Percentiles rank a stretch among this genome's conserved stretches.
Conservation (phyloP, 257 asterid genomes). For the Nicotiana obtusifolia region DNA sequence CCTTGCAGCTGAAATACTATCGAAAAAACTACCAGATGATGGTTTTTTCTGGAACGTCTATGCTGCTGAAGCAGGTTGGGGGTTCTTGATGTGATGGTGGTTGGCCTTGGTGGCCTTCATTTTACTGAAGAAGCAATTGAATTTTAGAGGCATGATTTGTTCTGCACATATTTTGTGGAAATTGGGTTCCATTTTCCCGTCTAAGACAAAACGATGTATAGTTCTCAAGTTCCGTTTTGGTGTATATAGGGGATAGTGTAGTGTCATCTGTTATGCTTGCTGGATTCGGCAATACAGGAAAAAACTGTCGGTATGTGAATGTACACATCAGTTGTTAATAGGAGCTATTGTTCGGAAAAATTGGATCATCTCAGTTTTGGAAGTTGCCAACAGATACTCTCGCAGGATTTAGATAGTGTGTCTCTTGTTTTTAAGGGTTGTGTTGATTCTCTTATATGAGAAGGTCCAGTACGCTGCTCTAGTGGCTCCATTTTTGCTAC, state of each 20-base stretch:
- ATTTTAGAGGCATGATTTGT: constrained; percentile 11
- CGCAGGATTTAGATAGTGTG: not conserved
- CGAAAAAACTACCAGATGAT: constrained; percentile 47
- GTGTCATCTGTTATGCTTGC: not conserved
- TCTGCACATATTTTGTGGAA: not conserved
- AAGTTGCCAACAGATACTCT: not conserved
- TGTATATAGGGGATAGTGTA: constrained; percentile 18
- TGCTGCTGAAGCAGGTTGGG: constrained; percentile 47
- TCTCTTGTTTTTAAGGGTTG: not conserved
- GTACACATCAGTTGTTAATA: not conserved
- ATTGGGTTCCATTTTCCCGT: not conserved
- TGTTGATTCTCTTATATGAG: not conserved
- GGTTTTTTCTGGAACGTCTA: constrained; percentile 67
- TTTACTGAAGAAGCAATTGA: not conserved
- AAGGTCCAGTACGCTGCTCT: not conserved
- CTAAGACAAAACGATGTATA: not conserved
- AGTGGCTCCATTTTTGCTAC: constrained; percentile 10
- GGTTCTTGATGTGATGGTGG: constrained; percentile 17
- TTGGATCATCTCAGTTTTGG: constrained; percentile 4
- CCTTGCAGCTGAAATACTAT: constrained; percentile 51
- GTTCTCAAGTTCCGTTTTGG: not conserved
- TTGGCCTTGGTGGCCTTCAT: not conserved
- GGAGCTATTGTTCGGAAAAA: constrained; percentile 1
- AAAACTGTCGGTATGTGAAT: not conserved
- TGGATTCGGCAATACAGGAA: too few relatives aligned